These are phyloP conservation scores for Sclerotinia nivalis DNA, from an alignment of 2,329 filamentous ascomycete genomes.

Conservation along the genomic window DNA sequence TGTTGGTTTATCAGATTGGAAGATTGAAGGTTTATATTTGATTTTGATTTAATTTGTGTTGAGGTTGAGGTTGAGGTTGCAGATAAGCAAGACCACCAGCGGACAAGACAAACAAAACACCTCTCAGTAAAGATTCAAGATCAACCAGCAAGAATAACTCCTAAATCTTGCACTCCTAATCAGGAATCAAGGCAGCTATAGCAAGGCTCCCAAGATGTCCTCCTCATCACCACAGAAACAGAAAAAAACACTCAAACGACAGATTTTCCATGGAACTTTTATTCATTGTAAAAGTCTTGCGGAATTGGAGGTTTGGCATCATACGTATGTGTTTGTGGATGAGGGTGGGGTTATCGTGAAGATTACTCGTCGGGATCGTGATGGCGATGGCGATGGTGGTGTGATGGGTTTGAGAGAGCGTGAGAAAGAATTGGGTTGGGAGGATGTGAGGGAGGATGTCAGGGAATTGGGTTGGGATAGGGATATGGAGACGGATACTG, in stretches of 20 bases:
- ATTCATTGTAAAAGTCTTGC: constrained; percentile 54
- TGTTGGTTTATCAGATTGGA: too few species aligned
- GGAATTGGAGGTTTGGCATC: constrained; percentile 50
- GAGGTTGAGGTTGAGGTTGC: too few species aligned
- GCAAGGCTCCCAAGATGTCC: background rate
- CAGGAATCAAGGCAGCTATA: background rate
- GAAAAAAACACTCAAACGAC: background rate
- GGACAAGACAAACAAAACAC: too few species aligned
- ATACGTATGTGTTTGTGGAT: constrained; percentile 52
- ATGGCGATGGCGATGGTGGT: constrained; percentile 29
- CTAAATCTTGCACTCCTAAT: background rate
- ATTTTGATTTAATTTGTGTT: too few species aligned
- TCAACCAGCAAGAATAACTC: background rate
- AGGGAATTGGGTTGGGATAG: constrained; percentile 42
- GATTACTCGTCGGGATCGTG: constrained; percentile 29
- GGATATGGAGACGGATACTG: constrained; percentile 1
- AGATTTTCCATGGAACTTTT: constrained; percentile 62
- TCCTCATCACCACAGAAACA: background rate
- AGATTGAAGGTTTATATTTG: too few species aligned
- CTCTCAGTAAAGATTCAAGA: background rate
- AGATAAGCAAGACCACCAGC: too few species aligned
- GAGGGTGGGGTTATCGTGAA: constrained; percentile 52
- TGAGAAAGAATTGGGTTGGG: constrained; percentile 41
- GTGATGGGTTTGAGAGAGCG: constrained; percentile 34
- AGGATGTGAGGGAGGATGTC: constrained; percentile 32